A percentile compares a stretch with the other conserved stretches of the same genome.
Conservation (phyloP, 345 rosid genomes). For the Iberis pinnata region DNA sequence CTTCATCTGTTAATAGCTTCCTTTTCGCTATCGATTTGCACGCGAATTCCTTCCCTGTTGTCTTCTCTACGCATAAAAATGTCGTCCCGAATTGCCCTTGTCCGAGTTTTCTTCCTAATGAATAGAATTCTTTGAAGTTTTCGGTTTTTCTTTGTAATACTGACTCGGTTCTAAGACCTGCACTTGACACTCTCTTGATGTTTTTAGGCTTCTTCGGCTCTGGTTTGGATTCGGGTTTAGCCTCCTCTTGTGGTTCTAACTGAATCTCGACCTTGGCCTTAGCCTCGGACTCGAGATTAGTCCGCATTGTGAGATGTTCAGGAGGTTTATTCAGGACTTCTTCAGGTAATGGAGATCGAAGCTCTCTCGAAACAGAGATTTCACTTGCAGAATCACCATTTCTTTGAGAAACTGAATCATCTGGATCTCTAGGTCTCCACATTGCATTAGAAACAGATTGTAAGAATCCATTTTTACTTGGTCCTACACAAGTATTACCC, state of each 20-base stretch:
- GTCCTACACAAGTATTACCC: slow-evolving; percentile 92
- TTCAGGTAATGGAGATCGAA: slow-evolving; percentile 32
- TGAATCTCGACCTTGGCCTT: slow-evolving; percentile 21
- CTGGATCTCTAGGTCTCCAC: slow-evolving; percentile 45
- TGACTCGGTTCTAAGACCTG: slow-evolving; percentile 63
- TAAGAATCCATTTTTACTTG: slow-evolving; percentile 51
- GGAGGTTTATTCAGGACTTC: slow-evolving; percentile 60
- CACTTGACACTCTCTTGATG: slow-evolving; percentile 61
- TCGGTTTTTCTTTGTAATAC: slow-evolving; percentile 68
- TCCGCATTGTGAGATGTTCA: slow-evolving; percentile 51
- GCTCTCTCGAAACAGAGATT: slow-evolving; percentile 31
- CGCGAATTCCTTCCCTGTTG: slow-evolving; percentile 57
- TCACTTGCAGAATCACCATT: slow-evolving; percentile 41
- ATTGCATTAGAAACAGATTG: slow-evolving; percentile 77
- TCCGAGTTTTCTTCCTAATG: slow-evolving; percentile 72
- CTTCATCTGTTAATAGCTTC: slow-evolving; percentile 65
- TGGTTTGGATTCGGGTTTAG: too few species aligned
- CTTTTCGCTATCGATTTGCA: slow-evolving; percentile 90
- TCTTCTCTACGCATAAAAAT: slow-evolving; percentile 63
- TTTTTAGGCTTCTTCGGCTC: slow-evolving; percentile 50
- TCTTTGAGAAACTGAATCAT: slow-evolving; percentile 35
- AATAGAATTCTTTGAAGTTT: slow-evolving; percentile 59
- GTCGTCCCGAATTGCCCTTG: slow-evolving; percentile 93
- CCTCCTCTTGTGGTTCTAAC: slow-evolving; percentile 13
- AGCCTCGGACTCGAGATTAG: too few species aligned